phyloP scores from a whole-genome alignment of 2,329 filamentous ascomycete genomes.

The Diaporthe ampelina region DNA sequence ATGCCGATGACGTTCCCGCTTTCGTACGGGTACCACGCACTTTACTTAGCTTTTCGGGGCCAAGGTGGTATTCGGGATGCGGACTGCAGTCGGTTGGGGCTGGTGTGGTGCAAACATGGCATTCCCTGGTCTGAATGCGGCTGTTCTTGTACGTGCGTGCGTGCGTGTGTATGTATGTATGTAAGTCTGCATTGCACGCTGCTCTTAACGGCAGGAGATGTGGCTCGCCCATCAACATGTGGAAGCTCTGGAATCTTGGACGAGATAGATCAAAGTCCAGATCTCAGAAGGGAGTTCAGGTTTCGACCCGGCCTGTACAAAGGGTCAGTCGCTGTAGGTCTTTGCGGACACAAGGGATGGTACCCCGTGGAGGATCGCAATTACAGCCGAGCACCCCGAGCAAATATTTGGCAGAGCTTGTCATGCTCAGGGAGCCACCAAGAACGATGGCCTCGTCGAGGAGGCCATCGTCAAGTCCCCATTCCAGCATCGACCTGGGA shows the following conservation, averaged over 20 bases:
- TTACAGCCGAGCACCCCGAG: neutral
- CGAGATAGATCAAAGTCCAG: conserved; percentile 3
- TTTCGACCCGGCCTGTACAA: neutral
- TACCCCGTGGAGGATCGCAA: conserved; percentile 13
- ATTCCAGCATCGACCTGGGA: conserved; percentile 22
- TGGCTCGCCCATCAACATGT: neutral
- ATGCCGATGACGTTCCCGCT: conserved; percentile 24
- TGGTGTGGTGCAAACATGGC: conserved; percentile 24
- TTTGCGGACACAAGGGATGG: conserved; percentile 6
- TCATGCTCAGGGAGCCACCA: conserved; percentile 1
- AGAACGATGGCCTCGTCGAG: neutral
- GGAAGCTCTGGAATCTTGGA: conserved; percentile 4
- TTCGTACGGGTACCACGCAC: conserved; percentile 15
- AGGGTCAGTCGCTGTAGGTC: neutral
- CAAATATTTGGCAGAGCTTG: neutral
- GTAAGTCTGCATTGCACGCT: neutral
- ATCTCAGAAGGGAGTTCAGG: conserved; percentile 13
- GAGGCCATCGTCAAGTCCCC: conserved; percentile 22
- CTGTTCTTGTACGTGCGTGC: conserved; percentile 1
- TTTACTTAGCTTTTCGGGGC: conserved; percentile 6
- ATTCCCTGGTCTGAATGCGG: conserved; percentile 24
- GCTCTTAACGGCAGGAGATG: neutral
- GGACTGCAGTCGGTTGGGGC: conserved; percentile 22
- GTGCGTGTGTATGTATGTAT: neutral
- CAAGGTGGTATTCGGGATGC: conserved; percentile 28